These are phyloP conservation scores for Rhodotorula babjevae DNA, from an alignment of 768 basidiomycete species.

Conservation along the genomic window DNA sequence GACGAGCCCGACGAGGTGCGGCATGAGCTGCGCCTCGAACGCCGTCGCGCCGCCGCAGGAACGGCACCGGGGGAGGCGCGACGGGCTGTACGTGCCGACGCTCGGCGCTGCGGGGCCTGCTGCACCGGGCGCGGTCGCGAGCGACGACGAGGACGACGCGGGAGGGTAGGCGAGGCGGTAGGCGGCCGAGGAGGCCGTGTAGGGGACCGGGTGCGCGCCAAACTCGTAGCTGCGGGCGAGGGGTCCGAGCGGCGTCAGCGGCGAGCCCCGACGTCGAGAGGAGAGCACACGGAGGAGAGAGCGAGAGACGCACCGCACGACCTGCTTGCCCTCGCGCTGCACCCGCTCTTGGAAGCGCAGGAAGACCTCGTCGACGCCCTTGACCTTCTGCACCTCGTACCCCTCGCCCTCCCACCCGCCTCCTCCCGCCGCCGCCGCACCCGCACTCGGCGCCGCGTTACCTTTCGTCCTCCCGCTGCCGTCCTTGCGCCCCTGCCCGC, in stretches of 20 bases:
- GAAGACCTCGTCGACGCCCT: conserved; percentile 73
- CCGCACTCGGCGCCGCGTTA: background rate
- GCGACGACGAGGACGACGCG: conserved; percentile 52
- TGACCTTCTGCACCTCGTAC: conserved; percentile 69
- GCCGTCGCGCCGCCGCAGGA: conserved; percentile 63
- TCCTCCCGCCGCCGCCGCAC: conserved; percentile 39
- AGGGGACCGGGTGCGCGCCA: conserved; percentile 77
- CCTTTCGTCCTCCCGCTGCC: conserved; percentile 1
- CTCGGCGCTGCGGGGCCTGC: conserved; percentile 48
- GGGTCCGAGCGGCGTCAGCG: too few species aligned
- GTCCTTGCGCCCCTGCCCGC: conserved; percentile 38
- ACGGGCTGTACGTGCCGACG: conserved; percentile 53
- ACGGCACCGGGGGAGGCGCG: conserved; percentile 61
- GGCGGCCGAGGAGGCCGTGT: conserved; percentile 63
- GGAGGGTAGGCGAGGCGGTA: conserved; percentile 62
- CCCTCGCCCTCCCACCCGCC: conserved; percentile 62
- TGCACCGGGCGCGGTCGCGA: conserved; percentile 56
- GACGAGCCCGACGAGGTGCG: conserved; percentile 79
- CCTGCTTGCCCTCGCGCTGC: conserved; percentile 69
- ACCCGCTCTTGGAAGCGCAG: conserved; percentile 74
- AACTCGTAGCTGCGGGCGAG: conserved; percentile 71
- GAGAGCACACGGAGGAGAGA: too few species aligned
- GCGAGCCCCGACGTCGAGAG: too few species aligned
- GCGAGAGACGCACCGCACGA: conserved; percentile 62
- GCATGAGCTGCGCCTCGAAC: conserved; percentile 94